Evolutionary conservation across 1,284 basidiomycete species (phyloP).

Genomic region (Pseudozyma sp.): DNA sequence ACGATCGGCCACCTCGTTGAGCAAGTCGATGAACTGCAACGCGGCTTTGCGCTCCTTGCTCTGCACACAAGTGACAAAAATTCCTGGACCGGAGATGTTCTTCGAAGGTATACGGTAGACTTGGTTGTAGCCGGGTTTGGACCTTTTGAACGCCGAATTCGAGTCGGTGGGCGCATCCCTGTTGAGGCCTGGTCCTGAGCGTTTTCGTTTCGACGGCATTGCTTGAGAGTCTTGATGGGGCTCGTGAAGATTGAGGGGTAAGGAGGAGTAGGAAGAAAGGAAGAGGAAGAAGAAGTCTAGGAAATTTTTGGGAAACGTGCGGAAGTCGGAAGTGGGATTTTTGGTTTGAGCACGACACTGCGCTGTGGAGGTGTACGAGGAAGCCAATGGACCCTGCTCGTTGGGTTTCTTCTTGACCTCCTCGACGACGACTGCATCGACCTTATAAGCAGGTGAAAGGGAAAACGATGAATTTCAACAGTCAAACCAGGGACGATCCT

Average conservation of each 20-base stretch:
- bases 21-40: conserved; percentile 55
- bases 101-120: conserved; percentile 33
- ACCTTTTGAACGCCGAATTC: conserved; percentile 11
- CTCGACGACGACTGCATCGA: background rate
- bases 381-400: background rate
- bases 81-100: conserved; percentile 53
- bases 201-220: conserved; percentile 51
- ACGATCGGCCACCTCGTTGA: conserved; percentile 57
- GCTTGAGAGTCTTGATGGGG: background rate
- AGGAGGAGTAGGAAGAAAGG: background rate
- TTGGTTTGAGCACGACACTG: background rate
- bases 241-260: background rate
- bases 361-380: conserved; percentile 5
- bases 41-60: conserved; percentile 64
- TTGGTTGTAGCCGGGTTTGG: conserved; percentile 33
- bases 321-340: conserved; percentile 10
- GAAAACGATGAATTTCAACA: conserved; percentile 25
- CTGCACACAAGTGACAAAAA: conserved; percentile 60
- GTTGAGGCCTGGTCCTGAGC: conserved; percentile 36
- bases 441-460: background rate
- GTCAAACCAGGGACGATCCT: conserved; percentile 23
- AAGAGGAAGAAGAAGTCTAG: background rate
- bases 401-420: background rate
- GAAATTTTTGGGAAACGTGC: background rate
- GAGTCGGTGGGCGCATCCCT: conserved; percentile 24